Evolutionary conservation across 306 rosid species (phyloP), one percentile per base, ranked within the genome.

Genomic region (Rubus parviflorus): DNA sequence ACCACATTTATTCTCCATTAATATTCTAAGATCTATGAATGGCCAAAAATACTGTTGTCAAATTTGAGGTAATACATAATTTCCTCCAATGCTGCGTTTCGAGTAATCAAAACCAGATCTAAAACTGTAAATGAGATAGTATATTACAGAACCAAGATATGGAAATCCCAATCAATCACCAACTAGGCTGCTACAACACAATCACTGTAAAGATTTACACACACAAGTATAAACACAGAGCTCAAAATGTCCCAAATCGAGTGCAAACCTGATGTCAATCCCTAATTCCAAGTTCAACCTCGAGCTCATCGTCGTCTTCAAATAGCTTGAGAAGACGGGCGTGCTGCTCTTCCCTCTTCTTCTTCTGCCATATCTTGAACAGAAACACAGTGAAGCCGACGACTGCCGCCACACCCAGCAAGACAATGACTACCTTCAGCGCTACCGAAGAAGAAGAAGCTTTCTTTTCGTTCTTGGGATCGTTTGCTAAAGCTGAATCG

Each of bases 291-390:
- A 93, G 92, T 76, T 93, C 97, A 13, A 93, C 93, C 86, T 93
- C 96, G 37, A 93, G 97, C 73, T 93, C 97, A 80, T 93, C 97
- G 38, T 93, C 97, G 40, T 90, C 97, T 82, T 93, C 96, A 76
- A 93, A 93, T 77, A 93, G 88, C 93, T 89, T 93, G 77, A 93
- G 87, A 54, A 90, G 94, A 72, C 96, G 94, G 56, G 96, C 96
- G 79, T 90, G 96, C 49, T 90, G 96, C 71, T 86, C 93, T 70
- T 85, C 92, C 81, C 96, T 87, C 89, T 88, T 93, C 91, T 90
- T 93, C 86, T 82, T 90, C 79, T 90, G 91, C 97, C 97, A 93
- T 70, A 89, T 68, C 78, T 81, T 90, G 84, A 88, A 89, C 60
- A 89, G 83, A 43, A 89, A 74, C 64, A 88, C 85, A 54, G 79